Evolutionary conservation across 441 rosid species (phyloP), one percentile per base, ranked within the genome.

Genomic region (Melastoma candidum): DNA sequence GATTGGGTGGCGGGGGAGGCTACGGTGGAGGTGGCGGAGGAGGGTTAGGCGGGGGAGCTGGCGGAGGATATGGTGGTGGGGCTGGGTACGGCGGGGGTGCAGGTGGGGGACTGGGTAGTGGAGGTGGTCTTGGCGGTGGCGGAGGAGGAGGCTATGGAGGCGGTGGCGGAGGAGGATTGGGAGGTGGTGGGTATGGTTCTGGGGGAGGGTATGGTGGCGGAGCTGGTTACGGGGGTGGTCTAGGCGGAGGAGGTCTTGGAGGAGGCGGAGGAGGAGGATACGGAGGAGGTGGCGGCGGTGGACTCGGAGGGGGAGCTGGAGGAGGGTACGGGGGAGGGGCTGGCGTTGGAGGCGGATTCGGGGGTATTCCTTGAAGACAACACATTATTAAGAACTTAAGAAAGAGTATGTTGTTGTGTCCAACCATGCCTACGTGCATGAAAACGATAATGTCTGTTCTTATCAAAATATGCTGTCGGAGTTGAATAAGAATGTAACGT

Each of bases 331-430:
- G 61, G 12, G 24, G 14, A n/a, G 60, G 60, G 4, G 45, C 12
- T 32, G 61, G 61, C 3, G 56, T 10, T 2, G 56, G 45, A 1
- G 53, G 53, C 8, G 61, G 61, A 14, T 8, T 29, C 12, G 61
- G 61, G 22, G 47, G 61, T 48, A 32, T 47, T 41, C 61, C 39
- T 12, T 58, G 61, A 57, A 48, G 51, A 43, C 27, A 17, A 17
- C 22, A 36, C 8, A 36, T 36, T 9, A 36, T 36, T 3, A 36
- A 36, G 41, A 36, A 36, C 41, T 36, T 9, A 4, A 36, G 22
- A 17, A 17, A 36, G 41, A 36, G 6, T 9, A 36, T 36, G 41
- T 6, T 4, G 41, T 36, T 4, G 6, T 2, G 8, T 4, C 6
- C 6, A 29, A 36, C 6, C 1, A 3, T 2, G 8, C 8, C 41